phyloP scores from a whole-genome alignment of 1,284 basidiomycete species.

The Papiliotrema terrestris region DNA sequence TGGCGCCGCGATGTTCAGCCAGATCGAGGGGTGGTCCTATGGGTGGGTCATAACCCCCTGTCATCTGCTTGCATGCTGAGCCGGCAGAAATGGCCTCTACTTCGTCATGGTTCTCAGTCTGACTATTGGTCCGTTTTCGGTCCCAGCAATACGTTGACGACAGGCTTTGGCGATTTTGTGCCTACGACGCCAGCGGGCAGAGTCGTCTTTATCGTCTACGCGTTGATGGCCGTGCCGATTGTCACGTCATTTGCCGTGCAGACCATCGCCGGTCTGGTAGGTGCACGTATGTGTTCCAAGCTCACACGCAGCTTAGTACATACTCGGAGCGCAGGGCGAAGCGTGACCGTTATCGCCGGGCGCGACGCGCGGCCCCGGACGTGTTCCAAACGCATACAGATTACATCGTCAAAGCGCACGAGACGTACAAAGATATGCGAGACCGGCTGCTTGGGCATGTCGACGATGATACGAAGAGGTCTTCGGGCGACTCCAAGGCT shows the following conservation, averaged over 20 bases:
- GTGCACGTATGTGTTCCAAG: not conserved
- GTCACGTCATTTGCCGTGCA: constrained; percentile 52
- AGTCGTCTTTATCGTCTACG: constrained; percentile 50
- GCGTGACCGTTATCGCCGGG: constrained; percentile 16
- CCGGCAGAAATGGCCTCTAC: constrained; percentile 27
- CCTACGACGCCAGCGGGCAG: constrained; percentile 36
- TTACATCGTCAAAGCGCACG: constrained; percentile 34
- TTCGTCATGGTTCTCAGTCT: constrained; percentile 40
- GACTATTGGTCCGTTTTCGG: constrained; percentile 36
- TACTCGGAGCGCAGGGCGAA: constrained; percentile 21
- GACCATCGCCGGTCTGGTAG: constrained; percentile 48
- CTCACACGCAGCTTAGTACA: constrained; percentile 25
- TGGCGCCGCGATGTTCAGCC: constrained; percentile 43
- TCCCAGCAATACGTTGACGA: not conserved
- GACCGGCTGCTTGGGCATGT: constrained; percentile 11
- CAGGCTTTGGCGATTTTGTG: constrained; percentile 44
- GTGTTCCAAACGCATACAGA: constrained; percentile 44
- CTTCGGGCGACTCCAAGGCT: not conserved
- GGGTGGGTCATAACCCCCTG: constrained; percentile 11
- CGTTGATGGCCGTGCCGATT: constrained; percentile 50
- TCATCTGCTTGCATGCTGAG: not conserved
- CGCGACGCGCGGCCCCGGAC: constrained; percentile 24
- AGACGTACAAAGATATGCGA: constrained; percentile 27
- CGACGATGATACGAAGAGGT: too few relatives aligned
- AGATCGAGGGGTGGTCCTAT: constrained; percentile 46